A percentile compares a stretch with the other conserved stretches of the same genome.
Evolutionary conservation across 2,329 filamentous ascomycete genomes (phyloP).

Genomic region (Trichoderma sp.): DNA sequence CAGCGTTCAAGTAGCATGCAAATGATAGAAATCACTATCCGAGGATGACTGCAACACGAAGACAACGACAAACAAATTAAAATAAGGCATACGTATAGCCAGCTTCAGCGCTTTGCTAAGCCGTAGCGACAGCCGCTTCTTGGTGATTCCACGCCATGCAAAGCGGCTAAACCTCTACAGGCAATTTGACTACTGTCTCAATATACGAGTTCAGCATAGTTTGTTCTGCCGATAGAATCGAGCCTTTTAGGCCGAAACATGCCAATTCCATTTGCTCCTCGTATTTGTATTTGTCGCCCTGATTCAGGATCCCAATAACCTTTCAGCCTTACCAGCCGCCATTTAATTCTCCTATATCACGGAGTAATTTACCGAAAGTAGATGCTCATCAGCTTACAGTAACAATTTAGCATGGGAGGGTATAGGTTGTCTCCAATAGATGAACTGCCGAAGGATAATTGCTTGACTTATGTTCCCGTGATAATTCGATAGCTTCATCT

Average conservation of each 20-base stretch:
- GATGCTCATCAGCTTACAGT: background rate
- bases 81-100: background rate
- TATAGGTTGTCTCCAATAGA: background rate
- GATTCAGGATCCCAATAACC: background rate
- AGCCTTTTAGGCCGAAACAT: background rate
- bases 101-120: background rate
- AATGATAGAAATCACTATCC: background rate
- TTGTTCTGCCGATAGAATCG: background rate
- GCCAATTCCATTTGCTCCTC: background rate
- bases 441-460: background rate
- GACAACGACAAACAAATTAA: background rate
- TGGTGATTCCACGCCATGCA: background rate
- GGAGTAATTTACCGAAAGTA: background rate
- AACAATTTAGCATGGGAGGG: background rate
- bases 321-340: background rate
- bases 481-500: background rate
- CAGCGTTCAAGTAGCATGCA: background rate
- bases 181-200: conserved; percentile 3
- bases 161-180: background rate
- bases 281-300: background rate
- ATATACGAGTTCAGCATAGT: background rate
- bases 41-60: background rate
- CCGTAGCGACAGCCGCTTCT: background rate
- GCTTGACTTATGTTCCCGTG: background rate
- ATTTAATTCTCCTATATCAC: background rate